Base-by-base conservation (phyloP, 164 flowering plant species). In the Liriodendron chinense region DNA sequence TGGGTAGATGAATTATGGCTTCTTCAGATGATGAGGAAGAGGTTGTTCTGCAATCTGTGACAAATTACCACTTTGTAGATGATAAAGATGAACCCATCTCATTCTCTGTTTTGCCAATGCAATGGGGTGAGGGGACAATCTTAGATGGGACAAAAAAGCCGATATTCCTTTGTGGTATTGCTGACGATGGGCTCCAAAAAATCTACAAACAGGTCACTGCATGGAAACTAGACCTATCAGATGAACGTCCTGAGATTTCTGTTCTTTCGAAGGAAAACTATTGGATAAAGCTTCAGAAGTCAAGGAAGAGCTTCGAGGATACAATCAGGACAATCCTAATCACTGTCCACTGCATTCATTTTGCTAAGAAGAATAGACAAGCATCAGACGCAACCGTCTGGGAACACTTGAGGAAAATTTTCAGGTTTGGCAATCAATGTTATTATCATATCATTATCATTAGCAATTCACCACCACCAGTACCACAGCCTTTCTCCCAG, bases 201-300 rank as follows among this genome's bases (percentile, higher is more conserved):
- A 68, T 94, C 13, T 84, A 82, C 76, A 90, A 87, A 83, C 86
- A 74, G 69, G 95, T 90, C 9, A 77, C 68, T 9, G 87, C 90
- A 1, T 94, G 98, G 98, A 92, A 80, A 78, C 84, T 89, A 79
- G 90, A 88, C 49, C 83, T 91, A 65, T 80, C 83, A 0, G 77
- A 69, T 65, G 81, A 68, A 20, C 73, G 71, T 34, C 94, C 93
- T 34, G 87, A 83, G 80, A 83, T 93, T 53, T 90, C 76, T 1
- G 93, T 91, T 72, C 86, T 88, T 25, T 79, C 88, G 16, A 88
- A 82, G 80, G 89, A 89, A 4, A 82, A 79, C 0, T 73, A 50
- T 50, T 95, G 97, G 97, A 82, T 92, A 28, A 85, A 80, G 78
- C 93, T 95, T 75, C 82, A 80, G 26, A 91, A 86, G 84, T 95